These are phyloP conservation scores for Thielaviopsis euricoi DNA, from an alignment of 2,329 filamentous ascomycete species.

Conservation along the genomic window DNA sequence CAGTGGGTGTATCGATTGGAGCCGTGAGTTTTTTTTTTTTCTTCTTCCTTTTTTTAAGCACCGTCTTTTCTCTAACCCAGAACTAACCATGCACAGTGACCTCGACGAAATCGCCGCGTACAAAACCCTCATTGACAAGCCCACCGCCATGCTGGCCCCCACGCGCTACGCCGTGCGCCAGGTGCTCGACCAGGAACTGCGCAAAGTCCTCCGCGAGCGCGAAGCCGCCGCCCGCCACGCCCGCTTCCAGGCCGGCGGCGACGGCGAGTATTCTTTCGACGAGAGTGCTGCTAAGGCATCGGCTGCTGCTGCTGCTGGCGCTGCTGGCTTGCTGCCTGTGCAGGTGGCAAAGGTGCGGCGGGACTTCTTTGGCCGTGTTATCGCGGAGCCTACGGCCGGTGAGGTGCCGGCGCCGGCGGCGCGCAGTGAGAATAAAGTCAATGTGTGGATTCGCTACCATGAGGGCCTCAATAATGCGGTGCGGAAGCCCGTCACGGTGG, in stretches of 20 bases:
- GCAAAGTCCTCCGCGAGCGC: slow-evolving; percentile 50
- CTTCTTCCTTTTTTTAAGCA: background rate
- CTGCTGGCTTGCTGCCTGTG: slow-evolving; percentile 2
- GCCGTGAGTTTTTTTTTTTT: slow-evolving; percentile 42
- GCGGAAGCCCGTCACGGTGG: slow-evolving; percentile 66
- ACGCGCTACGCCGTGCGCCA: slow-evolving; percentile 87
- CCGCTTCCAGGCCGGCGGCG: slow-evolving; percentile 39
- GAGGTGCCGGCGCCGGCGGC: slow-evolving; percentile 20
- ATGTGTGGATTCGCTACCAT: slow-evolving; percentile 77
- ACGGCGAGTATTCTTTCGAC: slow-evolving; percentile 24
- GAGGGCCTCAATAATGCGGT: slow-evolving; percentile 90
- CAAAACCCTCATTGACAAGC: slow-evolving; percentile 43
- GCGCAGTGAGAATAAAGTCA: slow-evolving; percentile 28
- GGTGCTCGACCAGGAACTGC: slow-evolving; percentile 80
- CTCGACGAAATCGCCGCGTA: slow-evolving; percentile 68
- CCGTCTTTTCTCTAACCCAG: too few species aligned
- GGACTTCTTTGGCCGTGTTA: slow-evolving; percentile 72
- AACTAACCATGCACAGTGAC: slow-evolving; percentile 24
- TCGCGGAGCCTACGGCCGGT: slow-evolving; percentile 27
- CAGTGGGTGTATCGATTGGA: slow-evolving; percentile 89
- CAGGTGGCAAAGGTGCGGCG: slow-evolving; percentile 37
- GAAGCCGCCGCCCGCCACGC: slow-evolving; percentile 51
- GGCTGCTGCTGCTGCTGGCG: background rate
- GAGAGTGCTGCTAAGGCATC: slow-evolving; percentile 18
- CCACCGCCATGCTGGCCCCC: slow-evolving; percentile 44